phyloP scores from a whole-genome alignment of 2,329 filamentous ascomycete genomes.

The Pseudogymnoascus sp. region DNA sequence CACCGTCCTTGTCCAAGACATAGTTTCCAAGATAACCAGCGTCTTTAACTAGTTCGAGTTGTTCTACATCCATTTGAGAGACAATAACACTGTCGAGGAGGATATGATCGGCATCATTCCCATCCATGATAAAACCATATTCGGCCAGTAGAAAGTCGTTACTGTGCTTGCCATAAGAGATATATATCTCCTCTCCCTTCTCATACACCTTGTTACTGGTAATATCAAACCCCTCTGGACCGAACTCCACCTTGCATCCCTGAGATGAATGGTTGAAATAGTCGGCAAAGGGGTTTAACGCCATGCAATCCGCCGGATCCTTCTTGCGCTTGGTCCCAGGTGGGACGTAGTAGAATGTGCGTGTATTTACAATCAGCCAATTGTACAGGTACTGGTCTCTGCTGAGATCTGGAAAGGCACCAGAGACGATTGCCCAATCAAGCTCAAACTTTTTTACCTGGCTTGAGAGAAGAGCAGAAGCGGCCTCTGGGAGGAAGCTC shows the following conservation, averaged over 20 bases:
- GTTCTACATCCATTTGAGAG: conserved; percentile 20
- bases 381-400: conserved; percentile 41
- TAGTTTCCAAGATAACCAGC: conserved; percentile 43
- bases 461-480: conserved; percentile 39
- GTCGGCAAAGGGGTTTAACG: conserved; percentile 64
- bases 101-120: conserved; percentile 20
- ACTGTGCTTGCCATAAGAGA: conserved; percentile 61
- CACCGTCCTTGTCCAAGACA: conserved; percentile 39
- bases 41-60: conserved; percentile 35
- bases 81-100: conserved; percentile 23
- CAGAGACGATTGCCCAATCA: conserved; percentile 39
- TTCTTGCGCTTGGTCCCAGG: conserved; percentile 29
- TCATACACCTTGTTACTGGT: conserved; percentile 42
- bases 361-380: conserved; percentile 54
- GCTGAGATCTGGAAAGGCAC: conserved; percentile 33
- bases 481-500: conserved; percentile 37
- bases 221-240: conserved; percentile 45
- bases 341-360: conserved; percentile 51
- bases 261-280: conserved; percentile 53
- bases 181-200: conserved; percentile 55
- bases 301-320: conserved; percentile 50
- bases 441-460: conserved; percentile 45
- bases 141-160: conserved; percentile 67
- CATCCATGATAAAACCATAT: conserved; percentile 36
- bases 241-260: conserved; percentile 45